Evolutionary conservation across 78 protist species (phyloP).

Genomic region (Chrysochromulina parva): DNA sequence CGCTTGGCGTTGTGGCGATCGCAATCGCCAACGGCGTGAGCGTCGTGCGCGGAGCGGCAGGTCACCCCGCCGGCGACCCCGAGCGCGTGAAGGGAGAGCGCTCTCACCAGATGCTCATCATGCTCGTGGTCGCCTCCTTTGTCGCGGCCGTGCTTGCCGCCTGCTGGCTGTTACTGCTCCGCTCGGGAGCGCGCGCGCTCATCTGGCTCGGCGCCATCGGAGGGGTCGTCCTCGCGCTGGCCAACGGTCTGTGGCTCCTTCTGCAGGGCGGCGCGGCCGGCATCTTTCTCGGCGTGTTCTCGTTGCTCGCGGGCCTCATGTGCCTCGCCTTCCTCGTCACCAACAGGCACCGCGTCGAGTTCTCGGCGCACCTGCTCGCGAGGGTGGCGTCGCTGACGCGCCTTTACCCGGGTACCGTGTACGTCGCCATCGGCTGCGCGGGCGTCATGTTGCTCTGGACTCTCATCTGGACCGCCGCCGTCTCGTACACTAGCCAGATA

Average conservation of each 20-base stretch:
- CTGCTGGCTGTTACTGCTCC: not conserved
- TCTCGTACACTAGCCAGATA: not conserved
- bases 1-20: not conserved
- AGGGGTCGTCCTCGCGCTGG: not conserved
- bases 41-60: not conserved
- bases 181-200: not conserved
- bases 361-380: not conserved
- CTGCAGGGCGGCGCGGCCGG: not conserved
- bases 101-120: not conserved
- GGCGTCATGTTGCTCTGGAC: not conserved
- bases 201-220: not conserved
- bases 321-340: not conserved
- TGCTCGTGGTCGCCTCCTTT: not conserved
- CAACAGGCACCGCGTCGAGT: not conserved
- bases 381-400: not conserved
- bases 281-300: not conserved
- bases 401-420: not conserved
- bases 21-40: not conserved
- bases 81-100: not conserved
- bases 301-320: not conserved
- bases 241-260: too few species aligned
- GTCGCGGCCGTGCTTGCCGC: not conserved
- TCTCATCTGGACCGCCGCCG: not conserved
- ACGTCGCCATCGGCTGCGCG: not conserved
- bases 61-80: not conserved